phyloP scores from a whole-genome alignment of 2,329 filamentous ascomycete genomes.

The Fusarium lyarnte region DNA sequence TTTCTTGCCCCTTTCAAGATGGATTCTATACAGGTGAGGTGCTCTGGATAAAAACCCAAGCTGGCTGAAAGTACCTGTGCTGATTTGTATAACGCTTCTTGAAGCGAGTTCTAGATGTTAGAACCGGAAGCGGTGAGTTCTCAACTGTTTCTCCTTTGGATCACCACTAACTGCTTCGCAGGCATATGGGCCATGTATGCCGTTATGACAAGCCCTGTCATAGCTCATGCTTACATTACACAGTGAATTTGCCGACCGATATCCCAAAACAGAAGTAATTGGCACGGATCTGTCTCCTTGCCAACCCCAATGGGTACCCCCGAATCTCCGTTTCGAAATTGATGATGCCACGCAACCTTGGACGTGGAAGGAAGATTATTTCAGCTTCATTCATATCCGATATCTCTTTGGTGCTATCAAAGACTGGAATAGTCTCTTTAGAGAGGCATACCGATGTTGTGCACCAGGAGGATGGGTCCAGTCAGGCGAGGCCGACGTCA shows the following conservation, averaged over 20 bases:
- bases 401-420: background rate
- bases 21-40: background rate
- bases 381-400: background rate
- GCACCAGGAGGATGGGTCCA: background rate
- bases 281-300: constrained; percentile 3
- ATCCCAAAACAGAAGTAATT: background rate
- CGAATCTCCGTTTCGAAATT: background rate
- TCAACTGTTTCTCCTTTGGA: rapidly evolving
- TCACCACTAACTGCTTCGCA: rapidly evolving
- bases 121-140: background rate
- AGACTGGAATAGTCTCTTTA: background rate
- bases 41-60: rapidly evolving
- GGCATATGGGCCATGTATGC: background rate
- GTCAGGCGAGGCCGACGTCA: background rate
- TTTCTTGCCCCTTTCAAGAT: background rate
- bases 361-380: background rate
- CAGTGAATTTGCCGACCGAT: constrained; percentile 1
- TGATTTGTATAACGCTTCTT: rapidly evolving
- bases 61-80: rapidly evolving
- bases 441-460: background rate
- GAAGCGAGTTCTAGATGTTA: background rate
- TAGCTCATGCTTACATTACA: rapidly evolving
- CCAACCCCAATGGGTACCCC: background rate
- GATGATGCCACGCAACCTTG: background rate
- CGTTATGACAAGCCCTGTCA: rapidly evolving